Evolutionary conservation across 1,139 yeast species (phyloP), one percentile per base, ranked within the genome.

Genomic region (Blastobotrys petasosporus): DNA sequence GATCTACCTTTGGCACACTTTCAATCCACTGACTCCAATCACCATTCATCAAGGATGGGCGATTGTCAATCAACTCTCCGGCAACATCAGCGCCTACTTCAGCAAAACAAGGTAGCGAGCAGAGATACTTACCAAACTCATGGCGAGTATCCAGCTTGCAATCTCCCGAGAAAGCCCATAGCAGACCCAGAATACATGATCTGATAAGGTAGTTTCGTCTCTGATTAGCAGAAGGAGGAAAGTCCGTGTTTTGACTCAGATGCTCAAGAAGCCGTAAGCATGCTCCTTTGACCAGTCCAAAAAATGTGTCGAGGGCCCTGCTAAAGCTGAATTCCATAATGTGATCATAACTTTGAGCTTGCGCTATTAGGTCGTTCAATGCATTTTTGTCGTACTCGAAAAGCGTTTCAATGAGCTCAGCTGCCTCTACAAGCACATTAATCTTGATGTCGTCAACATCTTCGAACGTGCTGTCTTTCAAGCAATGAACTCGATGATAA

Each of bases 91-190:
- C 50, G 4, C 54, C 50, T 34, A 44, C 55, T 5, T 43, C 41
- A 1, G 54, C 51, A 44, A 60, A 62, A 7, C 47, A 54, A 0
- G 65, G 58, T 8, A 63, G 37, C 0, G 51, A 41, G 3, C 62
- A 45, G 9, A 80, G 48, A 4, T 54, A 55, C 0, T 49, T 46
- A 0, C 73, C 69, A 57, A 82, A 77, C 0, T 44, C 37, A 10
- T 62, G 64, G 44, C 81, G 68, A 1, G 71, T 76, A 0, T 54
- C 59, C 4, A 66, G 47, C 0, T 68, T 44, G 45, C 77, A 62
- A 54, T 80, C 90, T 0, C 94, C 94, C 0, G 80, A 70, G 59
- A 84, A 78, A 0, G 92, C 72, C 95, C 95, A 85, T 0, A 74
- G 61, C 7, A 81, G 38, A 0, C 82, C 68, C 5, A 79, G 59